Evolutionary conservation across 768 basidiomycete genomes (phyloP).

Genomic region (Kwoniella mangroviensis): DNA sequence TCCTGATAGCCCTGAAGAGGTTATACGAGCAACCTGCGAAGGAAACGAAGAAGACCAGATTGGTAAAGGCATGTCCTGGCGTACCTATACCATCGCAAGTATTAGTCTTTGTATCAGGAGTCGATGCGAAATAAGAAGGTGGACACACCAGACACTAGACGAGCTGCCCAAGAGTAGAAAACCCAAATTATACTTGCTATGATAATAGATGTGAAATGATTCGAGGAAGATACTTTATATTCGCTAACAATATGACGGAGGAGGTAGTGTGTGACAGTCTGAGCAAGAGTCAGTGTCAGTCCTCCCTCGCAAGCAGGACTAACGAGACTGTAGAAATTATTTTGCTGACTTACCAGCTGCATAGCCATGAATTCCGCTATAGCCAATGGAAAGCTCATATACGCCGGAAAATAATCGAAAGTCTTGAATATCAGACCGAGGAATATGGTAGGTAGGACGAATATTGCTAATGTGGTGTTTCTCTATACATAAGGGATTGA

Average conservation of each 20-base stretch:
- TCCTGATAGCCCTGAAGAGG: conserved; percentile 84
- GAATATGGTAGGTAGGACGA: conserved; percentile 75
- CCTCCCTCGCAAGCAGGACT: neutral
- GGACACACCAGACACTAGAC: conserved; percentile 71
- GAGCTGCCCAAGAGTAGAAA: conserved; percentile 75
- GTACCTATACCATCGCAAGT: conserved; percentile 64
- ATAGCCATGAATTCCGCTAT: conserved; percentile 86
- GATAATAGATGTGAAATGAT: conserved; percentile 93
- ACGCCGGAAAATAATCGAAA: conserved; percentile 82
- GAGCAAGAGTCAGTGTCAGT: neutral
- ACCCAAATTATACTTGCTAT: conserved; percentile 85
- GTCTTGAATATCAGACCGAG: conserved; percentile 84
- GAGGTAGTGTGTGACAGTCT: conserved; percentile 36
- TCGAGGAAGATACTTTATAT: conserved; percentile 80
- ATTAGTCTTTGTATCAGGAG: too few species aligned
- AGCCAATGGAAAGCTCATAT: conserved; percentile 80
- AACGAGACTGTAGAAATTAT: neutral
- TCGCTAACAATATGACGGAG: conserved; percentile 81
- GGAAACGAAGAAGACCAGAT: conserved; percentile 74
- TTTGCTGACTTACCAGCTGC: conserved; percentile 74
- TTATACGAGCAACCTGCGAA: conserved; percentile 79
- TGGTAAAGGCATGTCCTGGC: conserved; percentile 73
- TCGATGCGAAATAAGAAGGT: neutral
- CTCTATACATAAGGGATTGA: conserved; percentile 61
- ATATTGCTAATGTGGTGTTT: conserved; percentile 80